Evolutionary conservation across 2,329 filamentous ascomycete species (phyloP), one percentile per base, ranked within the genome.

Genomic region (Neofusicoccum sp.): DNA sequence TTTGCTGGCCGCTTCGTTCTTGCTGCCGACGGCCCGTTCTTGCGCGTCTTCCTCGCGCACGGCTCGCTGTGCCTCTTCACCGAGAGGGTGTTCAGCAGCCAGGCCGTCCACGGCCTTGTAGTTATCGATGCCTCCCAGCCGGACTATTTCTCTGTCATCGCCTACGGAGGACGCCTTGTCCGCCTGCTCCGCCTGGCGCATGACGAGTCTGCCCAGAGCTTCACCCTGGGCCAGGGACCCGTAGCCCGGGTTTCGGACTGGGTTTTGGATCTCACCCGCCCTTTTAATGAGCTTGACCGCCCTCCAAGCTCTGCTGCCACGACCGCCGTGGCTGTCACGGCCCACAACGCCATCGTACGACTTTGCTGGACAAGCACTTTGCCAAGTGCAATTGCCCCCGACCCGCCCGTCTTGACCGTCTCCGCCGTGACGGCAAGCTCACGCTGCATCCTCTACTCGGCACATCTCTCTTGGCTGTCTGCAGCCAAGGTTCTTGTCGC

Each of bases 381-480:
- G 47, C 59, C 59, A 62, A 62, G 59, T 52, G 37, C 54, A 45
- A 45, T 3, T 56, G n/a, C 22, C 33, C 16, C 50, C 50, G 33
- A 9, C 31, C 6, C 22, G 36, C 50, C 50, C 12, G 11, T 43
- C 54, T 45, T 60, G n/a, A 64, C 71, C 66, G 62, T 88, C 12
- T 81, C 82, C 4, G 78, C 80, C 39, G 76, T 87, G 2, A 79
- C 83, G 11, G 86, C 87, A 5, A 88, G 88, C 14, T 90, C 93
- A 6, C 85, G 91, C 47, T 94, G 93, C 1, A 93, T 96, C 61
- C 83, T 99, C 6, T 99, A 96, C 76, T 91, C 92, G 14, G 94
- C 93, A 4, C 86, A 91, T 70, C 76, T 96, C 16, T 78, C 83
- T 43, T 91, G 89, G 83, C 76, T 87, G 6, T 82, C 83, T 6